Conservation (phyloP, 73 alveolate genomes). For the Stentor coeruleus region DNA sequence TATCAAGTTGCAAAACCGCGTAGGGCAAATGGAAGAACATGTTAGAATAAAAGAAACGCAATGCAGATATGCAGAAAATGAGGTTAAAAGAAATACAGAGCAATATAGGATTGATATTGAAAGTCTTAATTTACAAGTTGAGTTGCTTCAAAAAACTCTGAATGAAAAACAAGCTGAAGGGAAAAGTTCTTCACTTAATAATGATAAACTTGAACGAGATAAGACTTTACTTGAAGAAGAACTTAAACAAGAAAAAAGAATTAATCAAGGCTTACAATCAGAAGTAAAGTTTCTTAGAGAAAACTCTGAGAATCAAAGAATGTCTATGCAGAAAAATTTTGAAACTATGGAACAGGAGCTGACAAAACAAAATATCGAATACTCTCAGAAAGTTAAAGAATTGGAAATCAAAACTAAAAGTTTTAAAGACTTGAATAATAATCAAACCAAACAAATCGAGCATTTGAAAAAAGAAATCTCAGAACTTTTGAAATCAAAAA, state of each 20-base stretch:
- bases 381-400: background rate
- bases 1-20: background rate
- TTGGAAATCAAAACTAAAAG: constrained; percentile 6
- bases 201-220: background rate
- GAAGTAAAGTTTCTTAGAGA: constrained; percentile 17
- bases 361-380: background rate
- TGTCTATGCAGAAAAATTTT: background rate
- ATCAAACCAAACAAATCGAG: constrained; percentile 16
- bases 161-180: background rate
- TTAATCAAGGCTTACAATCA: background rate
- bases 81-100: background rate
- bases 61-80: background rate
- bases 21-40: constrained; percentile 1
- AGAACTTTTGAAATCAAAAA: background rate
- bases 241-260: constrained; percentile 2
- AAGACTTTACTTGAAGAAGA: background rate
- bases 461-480: constrained; percentile 5
- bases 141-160: background rate
- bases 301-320: background rate
- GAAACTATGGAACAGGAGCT: constrained; percentile 9
- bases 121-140: background rate
- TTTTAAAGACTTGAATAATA: background rate
- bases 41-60: constrained; percentile 19
- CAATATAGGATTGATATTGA: constrained; percentile 2
- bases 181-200: background rate